These are phyloP conservation scores for Oxyria digyna DNA, from an alignment of 148 eudicot species.

Conservation along the genomic window DNA sequence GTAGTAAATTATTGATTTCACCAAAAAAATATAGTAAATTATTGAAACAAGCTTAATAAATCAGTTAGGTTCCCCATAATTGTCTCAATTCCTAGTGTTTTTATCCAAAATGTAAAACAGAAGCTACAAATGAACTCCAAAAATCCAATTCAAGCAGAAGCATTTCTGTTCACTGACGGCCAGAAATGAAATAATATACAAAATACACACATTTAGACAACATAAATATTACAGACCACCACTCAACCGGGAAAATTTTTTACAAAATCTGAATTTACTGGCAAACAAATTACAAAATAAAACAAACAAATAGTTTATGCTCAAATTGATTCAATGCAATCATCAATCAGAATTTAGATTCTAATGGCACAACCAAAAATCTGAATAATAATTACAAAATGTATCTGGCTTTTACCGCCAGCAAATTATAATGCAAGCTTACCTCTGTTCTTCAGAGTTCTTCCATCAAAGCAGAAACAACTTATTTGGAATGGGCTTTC, in stretches of 20 bases:
- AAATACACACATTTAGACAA: background rate
- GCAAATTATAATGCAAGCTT: background rate
- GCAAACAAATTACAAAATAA: background rate
- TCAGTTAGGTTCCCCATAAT: background rate
- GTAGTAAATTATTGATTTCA: too few species aligned
- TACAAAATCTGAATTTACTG: too few species aligned
- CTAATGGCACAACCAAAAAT: background rate
- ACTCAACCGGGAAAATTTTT: background rate
- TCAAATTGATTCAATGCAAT: conserved; percentile 2
- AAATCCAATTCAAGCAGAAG: background rate
- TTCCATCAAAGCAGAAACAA: background rate
- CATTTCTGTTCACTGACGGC: background rate
- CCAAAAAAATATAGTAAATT: too few species aligned
- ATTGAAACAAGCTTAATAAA: too few species aligned
- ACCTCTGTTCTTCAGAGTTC: background rate
- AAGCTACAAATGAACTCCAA: background rate
- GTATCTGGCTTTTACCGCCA: background rate
- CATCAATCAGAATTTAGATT: conserved; percentile 1
- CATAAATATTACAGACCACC: background rate
- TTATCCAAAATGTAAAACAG: background rate
- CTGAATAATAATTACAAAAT: conserved; percentile 2
- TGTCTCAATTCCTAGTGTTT: background rate
- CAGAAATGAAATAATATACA: conserved; percentile 6
- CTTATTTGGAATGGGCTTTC: conserved; percentile 21
- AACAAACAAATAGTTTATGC: conserved; percentile 3